Evolutionary conservation across 2,329 filamentous ascomycete genomes (phyloP).

Genomic region (Fusarium buxicola): DNA sequence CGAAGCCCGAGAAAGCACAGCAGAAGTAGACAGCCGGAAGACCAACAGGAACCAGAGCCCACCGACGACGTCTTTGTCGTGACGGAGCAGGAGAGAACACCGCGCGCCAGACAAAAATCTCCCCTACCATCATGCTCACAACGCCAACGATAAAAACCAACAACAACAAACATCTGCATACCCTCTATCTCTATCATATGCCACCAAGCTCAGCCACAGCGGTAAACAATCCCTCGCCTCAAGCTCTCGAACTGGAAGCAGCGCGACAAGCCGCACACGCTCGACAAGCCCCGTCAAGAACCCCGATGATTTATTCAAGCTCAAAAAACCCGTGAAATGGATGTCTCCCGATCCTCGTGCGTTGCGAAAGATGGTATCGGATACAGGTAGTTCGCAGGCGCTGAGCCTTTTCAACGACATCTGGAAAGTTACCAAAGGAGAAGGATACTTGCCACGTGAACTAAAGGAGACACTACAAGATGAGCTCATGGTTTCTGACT

Average conservation of each 20-base stretch:
- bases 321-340: neutral
- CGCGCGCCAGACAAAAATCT: neutral
- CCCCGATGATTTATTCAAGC: neutral
- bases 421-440: neutral
- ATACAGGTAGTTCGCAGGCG: neutral
- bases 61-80: neutral
- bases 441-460: neutral
- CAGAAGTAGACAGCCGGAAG: neutral
- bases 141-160: neutral
- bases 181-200: neutral
- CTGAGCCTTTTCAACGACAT: neutral
- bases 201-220: neutral
- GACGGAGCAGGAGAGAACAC: neutral
- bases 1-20: neutral
- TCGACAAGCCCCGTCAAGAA: neutral
- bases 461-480: neutral
- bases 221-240: neutral
- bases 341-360: neutral
- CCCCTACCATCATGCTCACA: neutral
- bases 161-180: neutral
- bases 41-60: neutral
- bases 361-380: neutral
- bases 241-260: neutral
- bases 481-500: neutral
- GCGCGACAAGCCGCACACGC: neutral